Evolutionary conservation across 148 eudicot species (phyloP).

Genomic region (Chenopodium berlandieri): DNA sequence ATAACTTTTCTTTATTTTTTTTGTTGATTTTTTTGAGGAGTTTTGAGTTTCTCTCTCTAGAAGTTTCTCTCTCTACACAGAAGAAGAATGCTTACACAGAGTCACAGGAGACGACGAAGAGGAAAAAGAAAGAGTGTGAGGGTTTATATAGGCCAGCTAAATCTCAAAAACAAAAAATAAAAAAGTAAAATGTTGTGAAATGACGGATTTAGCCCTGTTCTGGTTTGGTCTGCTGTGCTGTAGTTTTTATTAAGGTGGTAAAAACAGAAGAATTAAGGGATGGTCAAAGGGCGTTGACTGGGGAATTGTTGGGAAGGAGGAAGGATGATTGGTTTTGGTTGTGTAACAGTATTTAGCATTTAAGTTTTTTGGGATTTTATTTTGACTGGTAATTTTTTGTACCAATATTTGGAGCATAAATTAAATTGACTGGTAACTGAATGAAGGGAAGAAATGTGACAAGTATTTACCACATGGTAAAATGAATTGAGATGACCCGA

Average conservation of each 20-base stretch:
- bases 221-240: neutral
- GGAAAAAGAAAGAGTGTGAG: slow-evolving; percentile 4
- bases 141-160: slow-evolving; percentile 2
- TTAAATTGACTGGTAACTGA: too few species aligned
- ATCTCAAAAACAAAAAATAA: too few species aligned
- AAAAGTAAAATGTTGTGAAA: too few species aligned
- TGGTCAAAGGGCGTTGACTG: slow-evolving; percentile 53
- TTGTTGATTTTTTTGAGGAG: neutral
- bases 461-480: too few species aligned
- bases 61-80: slow-evolving; percentile 1
- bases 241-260: neutral
- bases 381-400: neutral
- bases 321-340: too few species aligned
- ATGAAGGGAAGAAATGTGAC: too few species aligned
- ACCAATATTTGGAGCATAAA: too few species aligned
- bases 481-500: too few species aligned
- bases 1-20: neutral
- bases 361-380: neutral
- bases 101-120: slow-evolving; percentile 11
- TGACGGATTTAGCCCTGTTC: neutral
- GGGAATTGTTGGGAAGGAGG: neutral
- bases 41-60: slow-evolving; percentile 3
- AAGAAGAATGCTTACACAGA: neutral
- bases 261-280: neutral
- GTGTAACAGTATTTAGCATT: neutral